A percentile compares a stretch with the other conserved stretches of the same genome.
Conservation (phyloP, 148 eudicot species). For the Cornus suecica region DNA sequence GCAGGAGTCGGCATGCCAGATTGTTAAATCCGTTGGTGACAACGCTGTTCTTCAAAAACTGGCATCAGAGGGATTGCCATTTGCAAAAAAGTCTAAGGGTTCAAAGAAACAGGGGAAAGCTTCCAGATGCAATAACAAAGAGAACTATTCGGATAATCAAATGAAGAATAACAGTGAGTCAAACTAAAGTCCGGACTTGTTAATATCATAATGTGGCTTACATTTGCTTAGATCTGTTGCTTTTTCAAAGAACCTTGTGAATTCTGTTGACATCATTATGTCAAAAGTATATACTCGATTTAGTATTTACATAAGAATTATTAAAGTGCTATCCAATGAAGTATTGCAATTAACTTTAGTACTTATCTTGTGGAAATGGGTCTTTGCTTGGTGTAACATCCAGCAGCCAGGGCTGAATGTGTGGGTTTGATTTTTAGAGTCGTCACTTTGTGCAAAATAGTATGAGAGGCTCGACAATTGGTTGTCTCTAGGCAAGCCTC, state of each 20-base stretch:
- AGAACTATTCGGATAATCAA: conserved; percentile 32
- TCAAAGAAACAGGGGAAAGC: conserved; percentile 43
- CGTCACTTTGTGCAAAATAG: too few species aligned
- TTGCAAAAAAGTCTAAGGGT: conserved; percentile 48
- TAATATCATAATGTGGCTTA: background rate
- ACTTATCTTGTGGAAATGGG: background rate
- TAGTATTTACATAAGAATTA: background rate
- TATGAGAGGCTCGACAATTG: too few species aligned
- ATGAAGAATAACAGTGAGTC: conserved; percentile 39
- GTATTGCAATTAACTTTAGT: background rate
- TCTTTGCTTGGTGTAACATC: too few species aligned
- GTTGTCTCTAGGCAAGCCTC: too few species aligned
- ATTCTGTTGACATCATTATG: background rate
- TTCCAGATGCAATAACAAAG: conserved; percentile 34
- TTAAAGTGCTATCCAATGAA: background rate
- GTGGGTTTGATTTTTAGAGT: too few species aligned
- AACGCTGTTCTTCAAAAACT: conserved; percentile 51
- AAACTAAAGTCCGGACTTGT: background rate
- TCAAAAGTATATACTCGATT: background rate
- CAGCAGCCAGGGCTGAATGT: too few species aligned
- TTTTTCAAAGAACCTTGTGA: background rate
- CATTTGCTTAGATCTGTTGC: background rate
- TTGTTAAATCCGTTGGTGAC: conserved; percentile 66
- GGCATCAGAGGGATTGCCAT: conserved; percentile 57
- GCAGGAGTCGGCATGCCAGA: conserved; percentile 82